Conservation (phyloP, 805 yeast species). For the Zygoascus biomembranicola region DNA sequence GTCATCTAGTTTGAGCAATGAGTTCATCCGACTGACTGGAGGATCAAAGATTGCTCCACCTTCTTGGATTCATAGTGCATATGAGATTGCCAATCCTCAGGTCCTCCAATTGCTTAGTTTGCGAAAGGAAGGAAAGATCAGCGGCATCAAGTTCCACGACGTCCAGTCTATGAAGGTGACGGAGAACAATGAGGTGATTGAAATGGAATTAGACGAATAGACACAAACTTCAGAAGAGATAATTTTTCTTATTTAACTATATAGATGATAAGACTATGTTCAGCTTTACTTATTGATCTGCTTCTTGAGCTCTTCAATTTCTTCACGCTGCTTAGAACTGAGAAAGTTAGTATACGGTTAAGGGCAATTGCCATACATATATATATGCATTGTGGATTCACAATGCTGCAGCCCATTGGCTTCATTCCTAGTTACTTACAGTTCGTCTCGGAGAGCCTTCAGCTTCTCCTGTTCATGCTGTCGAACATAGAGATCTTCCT, state of each 20-base stretch:
- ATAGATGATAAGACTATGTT: not conserved
- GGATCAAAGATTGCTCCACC: conserved; percentile 63
- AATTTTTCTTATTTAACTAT: not conserved
- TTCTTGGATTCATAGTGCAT: conserved; percentile 80
- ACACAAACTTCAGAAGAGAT: not conserved
- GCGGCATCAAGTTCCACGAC: conserved; percentile 27
- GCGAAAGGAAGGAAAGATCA: conserved; percentile 17
- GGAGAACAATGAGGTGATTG: not conserved
- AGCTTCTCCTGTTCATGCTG: conserved; percentile 88
- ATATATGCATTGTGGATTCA: not conserved
- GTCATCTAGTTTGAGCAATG: conserved; percentile 36
- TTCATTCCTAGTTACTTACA: conserved; percentile 18
- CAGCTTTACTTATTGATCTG: conserved; percentile 21
- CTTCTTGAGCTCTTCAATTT: conserved; percentile 24
- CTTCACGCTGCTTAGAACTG: conserved; percentile 17
- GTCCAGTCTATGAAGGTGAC: conserved; percentile 15
- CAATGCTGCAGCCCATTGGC: no score
- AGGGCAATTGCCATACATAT: no score
- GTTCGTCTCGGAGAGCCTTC: conserved; percentile 56
- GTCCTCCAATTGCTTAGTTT: conserved; percentile 24
- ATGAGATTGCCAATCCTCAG: conserved; percentile 48
- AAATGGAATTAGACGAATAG: conserved; percentile 4
- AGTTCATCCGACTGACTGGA: conserved; percentile 73
- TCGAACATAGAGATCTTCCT: conserved; percentile 76
- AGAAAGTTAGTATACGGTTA: not conserved